Evolutionary conservation across 805 yeast species (phyloP).

Genomic region (Starmera pachycereana): DNA sequence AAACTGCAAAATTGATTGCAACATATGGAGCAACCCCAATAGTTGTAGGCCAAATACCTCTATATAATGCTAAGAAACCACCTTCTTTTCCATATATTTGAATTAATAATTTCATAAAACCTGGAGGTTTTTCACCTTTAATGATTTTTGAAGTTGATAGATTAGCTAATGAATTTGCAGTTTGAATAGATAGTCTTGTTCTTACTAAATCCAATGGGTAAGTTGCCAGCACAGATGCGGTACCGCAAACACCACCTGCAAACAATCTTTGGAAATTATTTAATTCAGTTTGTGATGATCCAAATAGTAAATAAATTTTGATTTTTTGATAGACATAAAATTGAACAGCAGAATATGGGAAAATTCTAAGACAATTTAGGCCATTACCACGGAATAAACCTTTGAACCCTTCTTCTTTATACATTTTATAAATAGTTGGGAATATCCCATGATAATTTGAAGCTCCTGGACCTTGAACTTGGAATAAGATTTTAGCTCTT

Average conservation of each 20-base stretch:
- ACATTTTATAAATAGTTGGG: constrained; percentile 67
- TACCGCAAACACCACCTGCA: constrained; percentile 79
- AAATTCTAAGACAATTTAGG: constrained; percentile 77
- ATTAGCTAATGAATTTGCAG: constrained; percentile 45
- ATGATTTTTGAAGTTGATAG: constrained; percentile 33
- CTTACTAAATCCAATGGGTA: constrained; percentile 89
- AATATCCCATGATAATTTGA: constrained; percentile 54
- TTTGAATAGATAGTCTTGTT: constrained; percentile 82
- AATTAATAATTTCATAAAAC: constrained; percentile 47
- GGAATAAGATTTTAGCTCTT: constrained; percentile 84
- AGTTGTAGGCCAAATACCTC: constrained; percentile 86
- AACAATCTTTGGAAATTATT: constrained; percentile 49
- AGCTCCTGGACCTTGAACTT: constrained; percentile 59
- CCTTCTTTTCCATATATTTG: constrained; percentile 71
- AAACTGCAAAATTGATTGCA: constrained; percentile 83
- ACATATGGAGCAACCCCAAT: constrained; percentile 95
- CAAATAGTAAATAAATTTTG: constrained; percentile 28
- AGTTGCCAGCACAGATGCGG: constrained; percentile 68
- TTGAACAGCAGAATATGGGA: constrained; percentile 94
- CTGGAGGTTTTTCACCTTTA: constrained; percentile 45
- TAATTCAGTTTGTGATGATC: constrained; percentile 27
- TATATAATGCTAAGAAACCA: constrained; percentile 64
- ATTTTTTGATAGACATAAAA: constrained; percentile 70
- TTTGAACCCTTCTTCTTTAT: constrained; percentile 82
- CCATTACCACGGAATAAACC: constrained; percentile 91